phyloP scores from a whole-genome alignment of 306 rosid species.

The Quercus gilva region DNA sequence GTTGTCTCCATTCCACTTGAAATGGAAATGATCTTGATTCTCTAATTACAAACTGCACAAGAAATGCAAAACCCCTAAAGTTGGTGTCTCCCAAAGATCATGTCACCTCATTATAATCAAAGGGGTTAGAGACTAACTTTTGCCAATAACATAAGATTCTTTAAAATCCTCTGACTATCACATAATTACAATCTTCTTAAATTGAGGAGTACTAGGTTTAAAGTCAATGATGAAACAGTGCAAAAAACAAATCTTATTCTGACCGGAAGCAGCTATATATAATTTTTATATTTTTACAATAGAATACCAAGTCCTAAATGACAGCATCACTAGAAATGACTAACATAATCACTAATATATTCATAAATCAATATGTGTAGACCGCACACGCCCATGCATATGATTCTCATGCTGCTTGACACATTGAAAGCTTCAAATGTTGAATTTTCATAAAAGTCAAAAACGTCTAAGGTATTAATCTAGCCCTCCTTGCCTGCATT shows the following conservation, averaged over 20 bases:
- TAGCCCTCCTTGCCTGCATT: not conserved
- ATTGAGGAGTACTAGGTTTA: no score
- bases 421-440: not conserved
- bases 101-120: not conserved
- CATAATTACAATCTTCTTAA: no score
- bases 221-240: no score
- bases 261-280: no score
- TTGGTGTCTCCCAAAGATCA: not conserved
- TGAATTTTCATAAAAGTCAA: not conserved
- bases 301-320: not conserved
- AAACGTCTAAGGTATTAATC: not conserved
- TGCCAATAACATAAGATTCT: not conserved
- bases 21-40: no score
- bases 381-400: not conserved
- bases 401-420: not conserved
- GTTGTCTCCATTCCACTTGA: no score
- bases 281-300: no score
- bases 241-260: no score
- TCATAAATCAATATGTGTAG: not conserved
- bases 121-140: not conserved
- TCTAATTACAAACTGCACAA: not conserved
- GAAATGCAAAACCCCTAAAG: not conserved
- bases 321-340: not conserved
- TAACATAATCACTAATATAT: not conserved
- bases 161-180: not conserved